These are phyloP conservation scores for Daldinia bambusicola DNA, from an alignment of 495 filamentous ascomycete species.

Conservation along the genomic window DNA sequence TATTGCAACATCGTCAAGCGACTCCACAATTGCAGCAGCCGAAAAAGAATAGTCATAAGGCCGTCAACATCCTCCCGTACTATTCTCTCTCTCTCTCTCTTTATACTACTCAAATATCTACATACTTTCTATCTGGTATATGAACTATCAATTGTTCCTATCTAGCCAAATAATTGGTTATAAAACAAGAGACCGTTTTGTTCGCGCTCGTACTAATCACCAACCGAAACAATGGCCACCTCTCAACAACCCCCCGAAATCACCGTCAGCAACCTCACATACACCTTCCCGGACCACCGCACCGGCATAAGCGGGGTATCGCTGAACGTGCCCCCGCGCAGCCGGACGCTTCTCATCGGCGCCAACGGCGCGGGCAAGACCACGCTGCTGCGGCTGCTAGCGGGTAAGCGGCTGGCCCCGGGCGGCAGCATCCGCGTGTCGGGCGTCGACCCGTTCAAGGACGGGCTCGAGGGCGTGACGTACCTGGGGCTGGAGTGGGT, in stretches of 20 bases:
- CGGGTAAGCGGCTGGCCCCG: constrained; percentile 94
- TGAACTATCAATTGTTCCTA: too few species aligned
- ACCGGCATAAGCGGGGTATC: constrained; percentile 75
- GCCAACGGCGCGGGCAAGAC: constrained; percentile 99
- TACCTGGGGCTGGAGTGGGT: constrained; percentile 99
- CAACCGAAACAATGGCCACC: constrained; percentile 5
- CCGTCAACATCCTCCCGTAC: not conserved
- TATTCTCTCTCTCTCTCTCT: not conserved
- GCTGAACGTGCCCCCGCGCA: constrained; percentile 80
- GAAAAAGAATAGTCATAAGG: constrained; percentile 18
- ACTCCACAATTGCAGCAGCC: constrained; percentile 24
- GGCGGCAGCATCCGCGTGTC: constrained; percentile 73
- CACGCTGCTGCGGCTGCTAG: constrained; percentile 83
- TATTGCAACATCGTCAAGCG: constrained; percentile 17
- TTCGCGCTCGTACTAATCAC: not conserved
- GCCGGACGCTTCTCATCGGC: constrained; percentile 91
- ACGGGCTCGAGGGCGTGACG: constrained; percentile 88
- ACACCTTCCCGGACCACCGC: constrained; percentile 85
- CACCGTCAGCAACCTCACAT: constrained; percentile 78
- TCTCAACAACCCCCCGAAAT: constrained; percentile 56
- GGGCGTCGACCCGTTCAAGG: constrained; percentile 89
- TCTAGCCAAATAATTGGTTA: too few species aligned
- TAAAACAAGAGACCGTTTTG: not conserved
- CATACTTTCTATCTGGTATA: too few species aligned
- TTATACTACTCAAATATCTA: not conserved